Evolutionary conservation across 257 asterid genomes (phyloP).

Genomic region (Petunia axillaris): DNA sequence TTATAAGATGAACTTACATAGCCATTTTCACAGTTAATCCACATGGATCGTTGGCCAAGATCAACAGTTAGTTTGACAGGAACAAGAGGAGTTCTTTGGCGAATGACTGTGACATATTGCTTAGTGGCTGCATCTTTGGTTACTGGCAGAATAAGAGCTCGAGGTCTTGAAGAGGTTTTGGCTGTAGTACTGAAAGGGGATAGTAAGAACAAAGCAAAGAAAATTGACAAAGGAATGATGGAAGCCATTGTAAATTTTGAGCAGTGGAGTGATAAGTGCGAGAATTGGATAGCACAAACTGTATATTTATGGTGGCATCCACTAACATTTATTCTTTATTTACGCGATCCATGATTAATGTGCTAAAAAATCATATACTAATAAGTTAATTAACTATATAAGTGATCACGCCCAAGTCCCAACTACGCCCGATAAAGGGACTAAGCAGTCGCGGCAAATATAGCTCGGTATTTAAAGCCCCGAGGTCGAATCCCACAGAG

Average conservation of each 20-base stretch:
- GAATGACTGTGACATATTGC: slow-evolving; percentile 29
- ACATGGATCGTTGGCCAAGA: slow-evolving; percentile 40
- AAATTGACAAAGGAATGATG: not conserved
- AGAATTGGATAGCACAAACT: too few species aligned
- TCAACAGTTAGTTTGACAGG: slow-evolving; percentile 6
- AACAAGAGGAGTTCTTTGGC: not conserved
- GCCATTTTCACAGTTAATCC: slow-evolving; percentile 40
- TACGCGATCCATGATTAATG: too few species aligned
- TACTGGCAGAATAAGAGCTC: slow-evolving; percentile 31
- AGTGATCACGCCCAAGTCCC: too few species aligned
- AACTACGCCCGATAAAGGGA: too few species aligned
- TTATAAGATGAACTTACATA: slow-evolving; percentile 32
- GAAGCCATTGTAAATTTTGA: slow-evolving; percentile 4
- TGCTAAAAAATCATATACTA: too few species aligned
- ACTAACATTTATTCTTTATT: too few species aligned
- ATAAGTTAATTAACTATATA: too few species aligned
- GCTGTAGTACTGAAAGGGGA: slow-evolving; percentile 12
- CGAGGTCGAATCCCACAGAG: too few species aligned
- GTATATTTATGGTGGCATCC: too few species aligned
- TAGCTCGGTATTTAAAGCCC: too few species aligned
- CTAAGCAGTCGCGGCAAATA: too few species aligned
- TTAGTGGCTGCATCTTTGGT: slow-evolving; percentile 32
- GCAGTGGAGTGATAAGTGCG: too few species aligned
- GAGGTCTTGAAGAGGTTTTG: slow-evolving; percentile 23
- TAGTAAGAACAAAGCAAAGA: slow-evolving; percentile 8